A percentile compares a stretch with the other conserved stretches of the same genome.
These are phyloP conservation scores for Dryas drummondii DNA, from an alignment of 306 rosid species.

Conservation along the genomic window DNA sequence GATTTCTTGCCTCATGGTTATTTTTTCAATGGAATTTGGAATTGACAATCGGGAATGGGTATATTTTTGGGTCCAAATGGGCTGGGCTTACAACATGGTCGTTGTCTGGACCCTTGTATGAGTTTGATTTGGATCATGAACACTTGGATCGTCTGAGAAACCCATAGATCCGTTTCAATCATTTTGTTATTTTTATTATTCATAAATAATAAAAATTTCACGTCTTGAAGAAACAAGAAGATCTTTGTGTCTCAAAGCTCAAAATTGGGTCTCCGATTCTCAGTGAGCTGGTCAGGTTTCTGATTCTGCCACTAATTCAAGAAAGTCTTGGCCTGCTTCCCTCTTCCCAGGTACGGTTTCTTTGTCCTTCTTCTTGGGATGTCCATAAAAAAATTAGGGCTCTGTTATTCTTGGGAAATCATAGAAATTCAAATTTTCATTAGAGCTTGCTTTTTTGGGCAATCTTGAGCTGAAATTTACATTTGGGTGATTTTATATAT, in stretches of 20 bases:
- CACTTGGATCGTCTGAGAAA: neutral
- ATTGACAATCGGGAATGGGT: neutral
- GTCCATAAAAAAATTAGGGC: neutral
- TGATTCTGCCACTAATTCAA: neutral
- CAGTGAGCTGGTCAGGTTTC: neutral
- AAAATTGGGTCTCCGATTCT: neutral
- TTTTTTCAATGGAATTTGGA: neutral
- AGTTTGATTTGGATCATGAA: neutral
- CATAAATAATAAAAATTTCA: neutral
- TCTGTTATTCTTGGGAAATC: neutral
- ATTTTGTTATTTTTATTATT: neutral
- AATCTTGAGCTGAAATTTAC: neutral
- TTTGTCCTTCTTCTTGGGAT: neutral
- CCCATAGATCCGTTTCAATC: neutral
- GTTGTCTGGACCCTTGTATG: neutral
- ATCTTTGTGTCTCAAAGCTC: neutral
- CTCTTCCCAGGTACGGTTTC: neutral
- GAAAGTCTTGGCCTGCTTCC: neutral
- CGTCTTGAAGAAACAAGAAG: neutral
- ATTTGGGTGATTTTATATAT: neutral
- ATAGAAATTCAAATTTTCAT: neutral
- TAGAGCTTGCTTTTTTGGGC: neutral
- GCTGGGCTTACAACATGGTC: neutral
- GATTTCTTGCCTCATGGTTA: neutral
- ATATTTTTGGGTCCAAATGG: too few relatives aligned